Evolutionary conservation across 2,329 filamentous ascomycete genomes (phyloP).

Genomic region (Diaporthe sp.): DNA sequence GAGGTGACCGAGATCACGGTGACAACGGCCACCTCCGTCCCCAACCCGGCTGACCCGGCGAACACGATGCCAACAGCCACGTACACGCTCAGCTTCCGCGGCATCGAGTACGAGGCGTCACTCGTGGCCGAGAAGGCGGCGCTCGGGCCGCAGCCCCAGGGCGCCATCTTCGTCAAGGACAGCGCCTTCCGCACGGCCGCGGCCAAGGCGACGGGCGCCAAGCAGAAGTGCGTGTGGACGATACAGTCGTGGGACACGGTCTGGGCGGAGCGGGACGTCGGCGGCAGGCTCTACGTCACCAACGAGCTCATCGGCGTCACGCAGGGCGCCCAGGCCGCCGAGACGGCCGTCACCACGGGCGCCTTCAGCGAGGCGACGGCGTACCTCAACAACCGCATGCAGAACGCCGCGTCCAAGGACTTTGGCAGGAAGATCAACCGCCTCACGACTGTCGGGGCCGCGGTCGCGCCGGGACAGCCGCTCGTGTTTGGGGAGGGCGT

Average conservation of each 20-base stretch:
- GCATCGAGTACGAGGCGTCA: constrained; percentile 38
- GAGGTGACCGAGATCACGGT: constrained; percentile 47
- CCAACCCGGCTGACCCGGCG: constrained; percentile 42
- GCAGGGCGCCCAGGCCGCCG: constrained; percentile 33
- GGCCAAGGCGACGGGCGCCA: constrained; percentile 37
- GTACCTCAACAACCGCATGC: constrained; percentile 67
- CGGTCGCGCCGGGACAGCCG: constrained; percentile 50
- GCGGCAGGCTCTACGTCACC: constrained; percentile 72
- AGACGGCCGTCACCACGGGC: constrained; percentile 52
- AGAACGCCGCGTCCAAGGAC: constrained; percentile 55
- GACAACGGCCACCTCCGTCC: constrained; percentile 33
- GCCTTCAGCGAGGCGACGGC: constrained; percentile 59
- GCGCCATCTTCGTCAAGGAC: constrained; percentile 39
- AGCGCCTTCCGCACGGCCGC: constrained; percentile 40
- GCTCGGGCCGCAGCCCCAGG: constrained; percentile 38
- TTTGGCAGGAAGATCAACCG: constrained; percentile 58
- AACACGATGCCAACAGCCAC: constrained; percentile 11
- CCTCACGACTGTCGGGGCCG: constrained; percentile 58
- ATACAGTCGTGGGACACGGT: constrained; percentile 43
- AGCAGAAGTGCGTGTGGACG: constrained; percentile 40
- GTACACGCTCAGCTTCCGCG: constrained; percentile 35
- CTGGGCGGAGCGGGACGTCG: constrained; percentile 58
- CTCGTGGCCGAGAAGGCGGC: constrained; percentile 36
- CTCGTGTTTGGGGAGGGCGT: constrained; percentile 49
- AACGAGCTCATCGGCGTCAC: constrained; percentile 57